phyloP scores from a whole-genome alignment of 164 flowering plant species.

The Vitis rupestris region DNA sequence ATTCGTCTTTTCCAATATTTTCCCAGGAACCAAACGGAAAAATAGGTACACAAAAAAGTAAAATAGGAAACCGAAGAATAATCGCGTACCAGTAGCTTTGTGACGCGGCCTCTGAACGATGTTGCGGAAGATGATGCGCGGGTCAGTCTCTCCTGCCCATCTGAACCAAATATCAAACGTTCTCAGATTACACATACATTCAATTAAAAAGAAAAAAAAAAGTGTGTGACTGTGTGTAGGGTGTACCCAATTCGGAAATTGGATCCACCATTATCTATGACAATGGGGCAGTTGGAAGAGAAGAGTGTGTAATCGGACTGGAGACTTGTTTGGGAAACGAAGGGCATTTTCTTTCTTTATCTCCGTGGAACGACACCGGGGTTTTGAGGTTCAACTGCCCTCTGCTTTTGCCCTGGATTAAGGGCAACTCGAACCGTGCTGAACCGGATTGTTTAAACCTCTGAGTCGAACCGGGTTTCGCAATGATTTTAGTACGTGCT shows the following conservation, averaged over 20 bases:
- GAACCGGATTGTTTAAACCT: too few species aligned
- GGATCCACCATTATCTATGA: slow-evolving; percentile 83
- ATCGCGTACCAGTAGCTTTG: slow-evolving; percentile 52
- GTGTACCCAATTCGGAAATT: slow-evolving; percentile 71
- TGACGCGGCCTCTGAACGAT: slow-evolving; percentile 82
- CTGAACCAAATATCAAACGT: slow-evolving; percentile 22
- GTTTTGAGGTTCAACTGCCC: neutral
- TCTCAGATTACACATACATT: too few species aligned
- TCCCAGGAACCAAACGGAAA: neutral
- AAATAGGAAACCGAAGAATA: neutral
- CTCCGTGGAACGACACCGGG: neutral
- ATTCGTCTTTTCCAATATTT: neutral
- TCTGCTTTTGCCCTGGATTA: neutral
- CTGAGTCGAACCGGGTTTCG: too few species aligned
- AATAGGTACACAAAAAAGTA: neutral
- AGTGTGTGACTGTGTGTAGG: neutral
- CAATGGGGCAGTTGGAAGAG: slow-evolving; percentile 56
- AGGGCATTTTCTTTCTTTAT: slow-evolving; percentile 42
- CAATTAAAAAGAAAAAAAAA: neutral
- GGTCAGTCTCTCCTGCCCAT: slow-evolving; percentile 76
- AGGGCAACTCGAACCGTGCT: too few species aligned
- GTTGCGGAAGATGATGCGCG: slow-evolving; percentile 70
- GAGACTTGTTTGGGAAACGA: slow-evolving; percentile 38
- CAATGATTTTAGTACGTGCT: too few species aligned
- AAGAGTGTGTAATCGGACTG: slow-evolving; percentile 60